Evolutionary conservation across 108 stramenopile genomes (phyloP), one percentile per base, ranked within the genome.

Genomic region (Cyclotella kingstonii): DNA sequence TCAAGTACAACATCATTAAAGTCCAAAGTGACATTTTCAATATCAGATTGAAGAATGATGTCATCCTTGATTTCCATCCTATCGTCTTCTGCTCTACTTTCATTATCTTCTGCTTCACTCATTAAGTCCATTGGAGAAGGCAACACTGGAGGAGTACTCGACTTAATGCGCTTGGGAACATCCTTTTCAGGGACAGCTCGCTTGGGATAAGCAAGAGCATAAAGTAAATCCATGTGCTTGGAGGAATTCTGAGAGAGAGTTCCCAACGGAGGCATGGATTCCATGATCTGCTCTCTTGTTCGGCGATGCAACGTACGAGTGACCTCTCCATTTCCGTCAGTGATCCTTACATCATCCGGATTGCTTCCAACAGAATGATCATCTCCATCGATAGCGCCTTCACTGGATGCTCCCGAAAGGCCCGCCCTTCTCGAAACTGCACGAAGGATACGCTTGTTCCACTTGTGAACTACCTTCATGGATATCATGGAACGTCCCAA

Each of bases 391-490:
- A 39, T 74, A 7, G 33, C 55, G 9, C 44, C 58, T 21, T 58
- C 67, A 23, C 66, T n/a, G n/a, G n/a, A n/a, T n/a, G n/a, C n/a
- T n/a, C n/a, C n/a, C n/a, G n/a, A n/a, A n/a, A n/a, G n/a, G n/a
- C n/a, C n/a, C n/a, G n/a, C 84, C 29, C 74, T 67, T 34, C 87
- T 73, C 17, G 86, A 74, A 3, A 89, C 91, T 6, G 91, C 91
- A 29, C 91, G 69, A 9, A 88, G 68, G 33, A 91, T 65, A 28
- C 85, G 77, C 15, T 84, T 69, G 65, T 90, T 91, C 87, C 87
- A 90, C 73, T 91, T 94, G 63, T 88, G 86, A 44, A 89, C 85
- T 22, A 94, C 87, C 59, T 87, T 91, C 89, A 94, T 86, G 10
- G 87, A 90, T 46, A 94, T 88, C 85, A 94, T 89, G 11, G 82